phyloP scores from a whole-genome alignment of 2,329 filamentous ascomycete species.

The Colletotrichum sp. region DNA sequence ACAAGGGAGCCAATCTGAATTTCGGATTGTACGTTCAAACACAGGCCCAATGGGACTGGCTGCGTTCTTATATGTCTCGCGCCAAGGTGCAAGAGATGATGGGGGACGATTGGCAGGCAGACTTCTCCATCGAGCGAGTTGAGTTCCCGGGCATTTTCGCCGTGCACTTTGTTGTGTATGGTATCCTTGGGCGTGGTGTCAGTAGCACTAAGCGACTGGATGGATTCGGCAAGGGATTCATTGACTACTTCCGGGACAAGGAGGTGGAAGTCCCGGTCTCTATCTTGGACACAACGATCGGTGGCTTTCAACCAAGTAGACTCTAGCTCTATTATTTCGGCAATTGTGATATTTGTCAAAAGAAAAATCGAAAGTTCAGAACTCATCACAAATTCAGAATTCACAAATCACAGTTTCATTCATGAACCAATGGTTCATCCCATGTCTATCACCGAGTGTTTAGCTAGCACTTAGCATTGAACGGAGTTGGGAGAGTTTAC shows the following conservation, averaged over 20 bases:
- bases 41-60: not conserved
- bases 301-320: not conserved
- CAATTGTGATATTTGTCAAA: not conserved
- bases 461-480: not conserved
- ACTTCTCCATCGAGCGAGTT: not conserved
- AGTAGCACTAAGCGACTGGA: not conserved
- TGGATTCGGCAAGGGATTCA: not conserved
- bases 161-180: not conserved
- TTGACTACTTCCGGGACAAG: not conserved
- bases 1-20: not conserved
- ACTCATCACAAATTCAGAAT: not conserved
- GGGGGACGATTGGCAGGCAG: not conserved
- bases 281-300: not conserved
- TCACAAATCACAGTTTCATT: not conserved
- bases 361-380: not conserved
- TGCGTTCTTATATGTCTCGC: not conserved
- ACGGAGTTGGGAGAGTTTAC: not conserved
- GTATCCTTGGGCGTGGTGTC: not conserved
- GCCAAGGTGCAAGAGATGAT: not conserved
- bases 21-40: not conserved
- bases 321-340: not conserved
- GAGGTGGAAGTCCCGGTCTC: not conserved
- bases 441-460: fast-evolving
- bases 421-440: not conserved
- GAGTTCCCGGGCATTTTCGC: not conserved